Conservation (phyloP, 345 rosid species). For the Moringa oleifera region DNA sequence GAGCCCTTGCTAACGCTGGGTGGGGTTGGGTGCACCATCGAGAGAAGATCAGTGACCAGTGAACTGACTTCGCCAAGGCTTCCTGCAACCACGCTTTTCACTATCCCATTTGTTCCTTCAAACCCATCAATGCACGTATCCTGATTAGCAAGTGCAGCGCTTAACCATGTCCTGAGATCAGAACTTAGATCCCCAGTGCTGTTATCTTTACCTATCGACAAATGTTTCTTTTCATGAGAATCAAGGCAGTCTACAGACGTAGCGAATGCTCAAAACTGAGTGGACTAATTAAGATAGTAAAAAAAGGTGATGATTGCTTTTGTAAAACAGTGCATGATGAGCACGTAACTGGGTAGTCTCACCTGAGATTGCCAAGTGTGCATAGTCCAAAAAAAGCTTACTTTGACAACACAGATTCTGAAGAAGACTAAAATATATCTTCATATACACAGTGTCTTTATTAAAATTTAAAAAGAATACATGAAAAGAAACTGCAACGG, state of each 20-base stretch:
- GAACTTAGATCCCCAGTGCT: slow-evolving; percentile 59
- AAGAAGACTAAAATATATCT: neutral
- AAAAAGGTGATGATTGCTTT: too few species aligned
- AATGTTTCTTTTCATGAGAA: neutral
- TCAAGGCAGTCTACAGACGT: too few species aligned
- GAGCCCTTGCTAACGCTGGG: neutral
- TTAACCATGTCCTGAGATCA: slow-evolving; percentile 72
- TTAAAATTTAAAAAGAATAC: too few species aligned
- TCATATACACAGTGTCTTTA: too few species aligned
- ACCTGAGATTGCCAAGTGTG: too few species aligned
- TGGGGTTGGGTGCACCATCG: slow-evolving; percentile 38
- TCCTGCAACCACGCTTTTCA: slow-evolving; percentile 40
- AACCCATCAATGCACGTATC: slow-evolving; percentile 83
- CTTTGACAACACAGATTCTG: neutral
- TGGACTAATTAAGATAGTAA: too few species aligned
- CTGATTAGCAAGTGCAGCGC: slow-evolving; percentile 72
- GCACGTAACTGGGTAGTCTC: too few species aligned
- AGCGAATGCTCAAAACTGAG: too few species aligned
- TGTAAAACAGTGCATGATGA: too few species aligned
- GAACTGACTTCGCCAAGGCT: slow-evolving; percentile 49
- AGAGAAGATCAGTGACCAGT: slow-evolving; percentile 42
- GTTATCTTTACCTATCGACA: slow-evolving; percentile 51
- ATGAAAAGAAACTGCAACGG: neutral
- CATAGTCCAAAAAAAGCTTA: too few species aligned
- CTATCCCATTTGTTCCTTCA: slow-evolving; percentile 52